Base-by-base conservation (phyloP, 306 rosid species). In the Calophaca sinica region DNA sequence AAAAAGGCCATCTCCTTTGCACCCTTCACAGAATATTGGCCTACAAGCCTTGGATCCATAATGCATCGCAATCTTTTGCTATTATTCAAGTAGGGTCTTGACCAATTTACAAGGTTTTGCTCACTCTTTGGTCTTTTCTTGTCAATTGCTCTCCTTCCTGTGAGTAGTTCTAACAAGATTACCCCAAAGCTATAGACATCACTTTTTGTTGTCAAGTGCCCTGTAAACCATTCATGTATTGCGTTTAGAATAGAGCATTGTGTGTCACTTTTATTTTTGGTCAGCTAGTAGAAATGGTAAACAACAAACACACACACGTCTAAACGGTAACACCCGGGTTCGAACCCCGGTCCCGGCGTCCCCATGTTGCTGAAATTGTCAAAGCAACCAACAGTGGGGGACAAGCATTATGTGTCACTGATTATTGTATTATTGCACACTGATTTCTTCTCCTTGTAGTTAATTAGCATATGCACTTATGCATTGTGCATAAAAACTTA, bases 151-250 rank as follows among this genome's bases (percentile, higher is more conserved):
- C 98, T 88, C 64, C 93, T 85, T 68, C 97, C 97, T 0, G 96
- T 89, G 1, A 91, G 86, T 36, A 88, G 69, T 82, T 93, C 97
- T 41, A 93, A 84, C 14, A 93, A 86, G 54, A 91, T 96, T 29
- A 91, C 96, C 6, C 96, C 97, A 3, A 91, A 93, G 74, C 93
- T 93, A n/a, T 93, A 91, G 9, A 93, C 86, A n/a, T 93, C 96
- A 29, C 98, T 91, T 53, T 84, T 93, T 39, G 92, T 91, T 20
- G 96, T 93, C 79, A 93, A 78, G 60, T 93, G 98, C 74, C 98
- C 97, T 91, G 82, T 59, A 60, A 69, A 71, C 29, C 51, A 53
- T 64, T 32, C 57, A n/a, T 7, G 51, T 45, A 10, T 3, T 45
- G n/a, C 13, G 5, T 45, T 45, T 42, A 48, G 14, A 48, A 48